Evolutionary conservation across 2,329 filamentous ascomycete species (phyloP), one percentile per base, ranked within the genome.

Genomic region (Talaromyces albobiverticillius): DNA sequence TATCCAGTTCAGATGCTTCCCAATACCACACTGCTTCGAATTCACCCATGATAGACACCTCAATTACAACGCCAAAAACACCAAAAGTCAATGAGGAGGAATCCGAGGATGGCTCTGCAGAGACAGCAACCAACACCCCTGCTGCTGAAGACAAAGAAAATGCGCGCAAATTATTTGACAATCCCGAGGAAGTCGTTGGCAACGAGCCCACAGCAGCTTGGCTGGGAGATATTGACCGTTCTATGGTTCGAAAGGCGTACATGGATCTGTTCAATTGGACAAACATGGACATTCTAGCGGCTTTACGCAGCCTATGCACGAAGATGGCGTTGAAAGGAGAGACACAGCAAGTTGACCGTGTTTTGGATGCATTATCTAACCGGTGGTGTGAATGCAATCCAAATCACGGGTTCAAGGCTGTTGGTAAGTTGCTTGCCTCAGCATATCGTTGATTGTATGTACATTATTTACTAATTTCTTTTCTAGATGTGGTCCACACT

Each of bases 361-460:
- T 99, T 56, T 76, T 99, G 59, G 89, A 95, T 64, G 87, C 89
- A 18, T 93, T 97, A 64, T 90, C 94, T 3, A 85, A 84, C 60
- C 81, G 93, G 57, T 99, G 94, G 94, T 96, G 90, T 69, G 83
- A 89, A 61, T 96, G 92, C 78, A 99, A 99, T 67, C 84, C 89
- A 0, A 87, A 86, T 41, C 91, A 99, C 71, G 92, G 93, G 13
- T 99, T 97, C 79, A 96, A 94, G 72, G 84, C 88, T 53, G 84
- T 80, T 61, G 90, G 89, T 92, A 79, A 74, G 85, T 71, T 18
- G 53, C 3, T n/a, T 43, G 6, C 14, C 20, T 20, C 20, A 18
- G 38, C 13, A 14, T 43, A 16, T 43, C 32, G 46, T 11, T 46
- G 20, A 57, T 62, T 59, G 72, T 75, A 62, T 59, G 20, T 31